phyloP scores from a whole-genome alignment of 768 basidiomycete species.

The Stropharia rugosoannulata region DNA sequence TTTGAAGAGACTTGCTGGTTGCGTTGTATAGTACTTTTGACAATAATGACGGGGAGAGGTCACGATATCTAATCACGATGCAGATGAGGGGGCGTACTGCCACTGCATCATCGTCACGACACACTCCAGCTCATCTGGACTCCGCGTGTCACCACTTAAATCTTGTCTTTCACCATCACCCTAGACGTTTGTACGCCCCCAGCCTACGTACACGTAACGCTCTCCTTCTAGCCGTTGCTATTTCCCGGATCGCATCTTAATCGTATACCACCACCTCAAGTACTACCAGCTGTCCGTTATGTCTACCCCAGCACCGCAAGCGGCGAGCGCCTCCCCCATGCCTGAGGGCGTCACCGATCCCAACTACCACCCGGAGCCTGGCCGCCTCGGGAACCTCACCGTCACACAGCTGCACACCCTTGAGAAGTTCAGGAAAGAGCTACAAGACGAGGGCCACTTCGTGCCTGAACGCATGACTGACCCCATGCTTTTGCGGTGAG shows the following conservation, averaged over 20 bases:
- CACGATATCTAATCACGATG: no score
- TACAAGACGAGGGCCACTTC: slow-evolving; percentile 61
- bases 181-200: background rate
- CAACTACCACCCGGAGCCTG: slow-evolving; percentile 65
- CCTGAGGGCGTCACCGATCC: slow-evolving; percentile 62
- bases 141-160: background rate
- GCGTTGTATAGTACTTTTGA: no score
- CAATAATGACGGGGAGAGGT: no score
- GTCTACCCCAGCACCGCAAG: slow-evolving; percentile 20
- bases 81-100: background rate
- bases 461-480: slow-evolving; percentile 70
- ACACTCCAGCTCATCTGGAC: background rate
- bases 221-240: background rate
- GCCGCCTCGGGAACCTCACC: slow-evolving; percentile 78
- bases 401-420: slow-evolving; percentile 63
- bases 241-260: background rate
- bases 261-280: background rate
- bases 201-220: no score
- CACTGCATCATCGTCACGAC: background rate
- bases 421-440: slow-evolving; percentile 65
- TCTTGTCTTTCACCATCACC: background rate
- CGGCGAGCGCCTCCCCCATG: slow-evolving; percentile 53
- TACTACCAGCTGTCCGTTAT: background rate
- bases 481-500: slow-evolving; percentile 63
- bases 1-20: no score